Base-by-base conservation (phyloP, 345 rosid genomes). In the Corymbia maculata region DNA sequence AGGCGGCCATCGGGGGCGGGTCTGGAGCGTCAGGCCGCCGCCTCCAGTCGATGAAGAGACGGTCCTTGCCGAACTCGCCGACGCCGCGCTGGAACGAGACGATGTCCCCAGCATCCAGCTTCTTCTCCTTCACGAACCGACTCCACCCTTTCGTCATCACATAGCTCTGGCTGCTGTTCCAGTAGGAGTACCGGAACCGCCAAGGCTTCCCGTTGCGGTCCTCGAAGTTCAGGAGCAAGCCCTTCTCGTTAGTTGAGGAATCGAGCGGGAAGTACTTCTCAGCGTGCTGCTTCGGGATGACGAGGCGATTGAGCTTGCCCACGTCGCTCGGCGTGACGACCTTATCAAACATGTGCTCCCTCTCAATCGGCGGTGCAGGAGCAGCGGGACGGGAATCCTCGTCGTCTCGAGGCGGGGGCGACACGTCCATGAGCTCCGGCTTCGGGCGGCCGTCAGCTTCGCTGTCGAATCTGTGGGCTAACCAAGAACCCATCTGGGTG, bases 111-210 rank as follows among this genome's bases (percentile, higher is more conserved):
- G 99, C 98, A 45, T 96, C 97, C 4, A 97, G 98, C 90, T 95
- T 96, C 88, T 97, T 97, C 84, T 97, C 99, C 95, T 97, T 96
- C 44, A 97, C 99, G 89, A 97, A 97, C 51, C 97, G 95, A 92
- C 98, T 97, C 98, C 99, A 96, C 7, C 98, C 99, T 91, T 96
- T 97, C 11, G 98, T 97, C 98, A 97, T 97, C 47, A 96, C 98
- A 86, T 96, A 97, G 94, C 99, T 96, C 92, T 97, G 99, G 92
- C 98, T 97, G 90, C 97, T 95, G 91, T 94, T 96, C 98, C 98
- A 96, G 91, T 96, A 97, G 50, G 99, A 97, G 95, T 97, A 96
- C 57, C 98, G 92, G 92, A 97, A 97, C 87, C 96, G 91, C 99
- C 98, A 96, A 4, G 94, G 88, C 89, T 96, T 96, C 13, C 97